These are phyloP conservation scores for Aaosphaeria arxii DNA, from an alignment of 2,329 filamentous ascomycete genomes.

Conservation along the genomic window DNA sequence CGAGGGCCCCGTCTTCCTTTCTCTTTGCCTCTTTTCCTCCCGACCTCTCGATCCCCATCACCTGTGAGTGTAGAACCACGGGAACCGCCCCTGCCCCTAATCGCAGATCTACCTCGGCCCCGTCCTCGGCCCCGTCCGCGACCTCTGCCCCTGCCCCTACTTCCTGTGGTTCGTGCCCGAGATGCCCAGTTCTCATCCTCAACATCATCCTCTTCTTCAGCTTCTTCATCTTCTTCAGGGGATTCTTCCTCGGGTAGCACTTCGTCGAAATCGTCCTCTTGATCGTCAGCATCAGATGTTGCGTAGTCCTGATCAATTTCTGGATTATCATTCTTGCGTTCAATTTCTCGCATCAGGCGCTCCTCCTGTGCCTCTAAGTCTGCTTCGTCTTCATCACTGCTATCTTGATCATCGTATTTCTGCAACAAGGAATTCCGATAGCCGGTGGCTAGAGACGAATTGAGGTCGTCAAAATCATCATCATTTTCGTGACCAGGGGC, in stretches of 20 bases:
- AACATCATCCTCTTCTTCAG: conserved; percentile 3
- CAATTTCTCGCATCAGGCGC: conserved; percentile 22
- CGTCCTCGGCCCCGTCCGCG: conserved; percentile 20
- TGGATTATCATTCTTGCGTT: conserved; percentile 27
- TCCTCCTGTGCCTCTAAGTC: conserved; percentile 26
- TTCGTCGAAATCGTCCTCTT: conserved; percentile 20
- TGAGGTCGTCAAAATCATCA: conserved; percentile 14
- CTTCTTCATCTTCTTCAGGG: conserved; percentile 25
- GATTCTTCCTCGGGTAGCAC: conserved; percentile 16
- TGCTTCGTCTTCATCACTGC: conserved; percentile 17
- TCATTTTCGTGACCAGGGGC: conserved; percentile 33
- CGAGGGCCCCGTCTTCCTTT: conserved; percentile 40
- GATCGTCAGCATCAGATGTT: conserved; percentile 23
- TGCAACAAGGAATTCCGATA: conserved; percentile 18
- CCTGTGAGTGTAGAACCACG: neutral
- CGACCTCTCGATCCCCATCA: conserved; percentile 8
- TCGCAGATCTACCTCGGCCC: conserved; percentile 13
- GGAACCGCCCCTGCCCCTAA: conserved; percentile 7
- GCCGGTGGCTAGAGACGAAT: conserved; percentile 15
- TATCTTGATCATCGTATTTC: conserved; percentile 17
- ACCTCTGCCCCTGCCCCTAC: conserved; percentile 2
- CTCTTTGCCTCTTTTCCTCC: conserved; percentile 20
- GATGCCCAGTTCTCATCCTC: neutral
- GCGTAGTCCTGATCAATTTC: conserved; percentile 35
- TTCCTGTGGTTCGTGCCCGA: conserved; percentile 1